Percentiles rank a stretch among this genome's conserved stretches.
Conservation (phyloP, 1,139 yeast species). For the Candida tunisiensis region DNA sequence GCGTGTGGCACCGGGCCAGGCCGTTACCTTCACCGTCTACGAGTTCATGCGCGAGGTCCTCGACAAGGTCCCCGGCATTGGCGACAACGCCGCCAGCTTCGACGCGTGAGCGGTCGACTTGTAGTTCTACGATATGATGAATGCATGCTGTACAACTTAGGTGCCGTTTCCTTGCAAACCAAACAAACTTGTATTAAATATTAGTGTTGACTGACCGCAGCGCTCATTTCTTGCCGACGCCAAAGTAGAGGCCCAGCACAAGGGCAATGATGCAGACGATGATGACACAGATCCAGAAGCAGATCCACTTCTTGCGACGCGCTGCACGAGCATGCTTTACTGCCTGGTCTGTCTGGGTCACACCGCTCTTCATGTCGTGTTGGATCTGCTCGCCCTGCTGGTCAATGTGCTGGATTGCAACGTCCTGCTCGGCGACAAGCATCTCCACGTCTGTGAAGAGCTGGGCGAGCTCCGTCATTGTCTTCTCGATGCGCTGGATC, state of each 20-base stretch:
- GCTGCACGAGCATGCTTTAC: constrained; percentile 79
- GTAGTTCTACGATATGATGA: no score
- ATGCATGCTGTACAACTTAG: no score
- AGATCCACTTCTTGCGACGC: constrained; percentile 84
- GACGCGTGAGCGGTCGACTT: no score
- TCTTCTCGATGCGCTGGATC: constrained; percentile 83
- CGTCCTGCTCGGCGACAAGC: constrained; percentile 91
- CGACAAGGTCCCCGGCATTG: constrained; percentile 35
- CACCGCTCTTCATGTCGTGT: constrained; percentile 84
- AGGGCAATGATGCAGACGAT: constrained; percentile 55
- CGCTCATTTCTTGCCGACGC: constrained; percentile 28
- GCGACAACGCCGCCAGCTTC: no score
- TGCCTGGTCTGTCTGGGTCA: constrained; percentile 87
- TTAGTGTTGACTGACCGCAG: no score
- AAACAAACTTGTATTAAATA: no score
- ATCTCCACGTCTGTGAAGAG: constrained; percentile 94
- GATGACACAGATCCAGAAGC: constrained; percentile 50
- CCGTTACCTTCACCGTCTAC: constrained; percentile 93
- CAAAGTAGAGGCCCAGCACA: constrained; percentile 20
- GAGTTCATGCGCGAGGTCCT: constrained; percentile 68
- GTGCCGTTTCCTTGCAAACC: no score
- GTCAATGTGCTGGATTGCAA: constrained; percentile 68
- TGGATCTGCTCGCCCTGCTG: constrained; percentile 73
- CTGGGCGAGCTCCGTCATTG: constrained; percentile 92
- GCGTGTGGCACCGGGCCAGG: constrained; percentile 99